Percentiles rank a stretch among this genome's conserved stretches.
Evolutionary conservation across 352 stramenopile genomes (phyloP).

Genomic region (Phytophthora palmivora): DNA sequence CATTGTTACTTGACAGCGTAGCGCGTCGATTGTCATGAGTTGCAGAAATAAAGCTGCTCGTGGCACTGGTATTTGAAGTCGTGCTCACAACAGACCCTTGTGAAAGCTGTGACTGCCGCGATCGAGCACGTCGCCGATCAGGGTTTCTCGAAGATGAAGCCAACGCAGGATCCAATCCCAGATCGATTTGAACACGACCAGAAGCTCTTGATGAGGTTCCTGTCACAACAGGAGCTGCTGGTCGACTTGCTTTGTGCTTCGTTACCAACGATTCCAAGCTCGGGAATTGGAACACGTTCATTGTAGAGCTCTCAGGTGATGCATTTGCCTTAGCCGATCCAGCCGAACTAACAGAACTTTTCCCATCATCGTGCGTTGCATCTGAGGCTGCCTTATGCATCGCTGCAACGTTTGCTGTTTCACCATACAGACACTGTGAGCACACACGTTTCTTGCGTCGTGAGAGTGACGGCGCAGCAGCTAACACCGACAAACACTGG

Average conservation of each 20-base stretch:
- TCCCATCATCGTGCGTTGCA: slow-evolving; percentile 1
- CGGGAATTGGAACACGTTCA: slow-evolving; percentile 38
- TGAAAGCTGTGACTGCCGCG: slow-evolving; percentile 32
- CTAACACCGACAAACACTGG: slow-evolving; percentile 66
- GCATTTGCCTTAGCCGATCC: slow-evolving; percentile 1
- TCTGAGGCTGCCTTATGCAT: slow-evolving; percentile 23
- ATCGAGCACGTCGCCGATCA: slow-evolving; percentile 24
- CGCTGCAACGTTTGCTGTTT: slow-evolving; percentile 27
- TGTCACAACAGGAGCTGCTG: slow-evolving; percentile 1
- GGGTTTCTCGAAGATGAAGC: slow-evolving; percentile 10
- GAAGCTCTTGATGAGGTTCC: slow-evolving; percentile 11
- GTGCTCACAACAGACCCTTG: slow-evolving; percentile 24
- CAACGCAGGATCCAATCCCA: slow-evolving; percentile 38
- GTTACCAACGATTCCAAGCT: slow-evolving; percentile 31
- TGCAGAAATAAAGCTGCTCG: slow-evolving; percentile 16
- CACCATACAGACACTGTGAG: slow-evolving; percentile 66
- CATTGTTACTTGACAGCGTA: slow-evolving; percentile 14
- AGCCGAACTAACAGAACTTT: slow-evolving; percentile 5
- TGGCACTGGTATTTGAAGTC: slow-evolving; percentile 17
- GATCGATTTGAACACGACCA: slow-evolving; percentile 32
- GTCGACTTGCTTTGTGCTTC: slow-evolving; percentile 25
- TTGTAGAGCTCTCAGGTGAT: slow-evolving; percentile 10
- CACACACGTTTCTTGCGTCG: slow-evolving; percentile 78
- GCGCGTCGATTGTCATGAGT: slow-evolving; percentile 18
- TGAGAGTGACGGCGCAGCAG: slow-evolving; percentile 53